Base-by-base conservation (phyloP, 139 green algal species). In the Dunaliella sp. region DNA sequence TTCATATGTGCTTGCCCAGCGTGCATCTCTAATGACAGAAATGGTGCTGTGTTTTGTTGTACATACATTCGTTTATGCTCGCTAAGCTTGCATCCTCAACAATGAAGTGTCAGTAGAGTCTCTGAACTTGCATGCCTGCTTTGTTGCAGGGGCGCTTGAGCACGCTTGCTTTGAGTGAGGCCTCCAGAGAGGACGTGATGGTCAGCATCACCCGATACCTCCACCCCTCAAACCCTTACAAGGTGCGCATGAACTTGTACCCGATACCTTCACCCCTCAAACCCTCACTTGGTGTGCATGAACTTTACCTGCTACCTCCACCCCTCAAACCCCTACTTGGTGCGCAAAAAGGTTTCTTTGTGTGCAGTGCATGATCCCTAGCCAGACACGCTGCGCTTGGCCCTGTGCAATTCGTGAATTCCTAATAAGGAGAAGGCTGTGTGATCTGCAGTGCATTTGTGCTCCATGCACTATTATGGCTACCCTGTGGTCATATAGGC, bases 131-230 rank as follows among this genome's bases (percentile, higher is more conserved):
- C 22, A 1, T 84, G 30, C 80, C 16, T 38, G 2, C 2, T 32
- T 16, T n/a, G n/a, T n/a, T 90, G 80, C 91, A 97, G 90, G 95
- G 93, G 0, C 91, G 92, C n/a, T 84, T 97, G 48, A 84, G 90
- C 37, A 96, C 93, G 36, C 87, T 98, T 86, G 86, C 97, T 12
- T 90, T 99, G 65, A 97, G 93, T 84, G 97, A 99, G 92, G 92
- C 93, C 12, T 95, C 87, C 16, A 86, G 95, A 0, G 96, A 98
- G 25, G 97, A 99, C 36, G 97, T 97, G n/a, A 90, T 96, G 1
- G 79, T 86, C 31, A 90, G 90, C 86, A 95, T 99, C 38, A 48
- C 2, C 0, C 87, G 89, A 24, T 98, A 97, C 90, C 90, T 97
- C n/a, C 88, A 87, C 57, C 95, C 95, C 0, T 65, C 84, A 28